Evolutionary conservation across 495 filamentous ascomycete species (phyloP).

Genomic region (Hypoxylon trugodes): DNA sequence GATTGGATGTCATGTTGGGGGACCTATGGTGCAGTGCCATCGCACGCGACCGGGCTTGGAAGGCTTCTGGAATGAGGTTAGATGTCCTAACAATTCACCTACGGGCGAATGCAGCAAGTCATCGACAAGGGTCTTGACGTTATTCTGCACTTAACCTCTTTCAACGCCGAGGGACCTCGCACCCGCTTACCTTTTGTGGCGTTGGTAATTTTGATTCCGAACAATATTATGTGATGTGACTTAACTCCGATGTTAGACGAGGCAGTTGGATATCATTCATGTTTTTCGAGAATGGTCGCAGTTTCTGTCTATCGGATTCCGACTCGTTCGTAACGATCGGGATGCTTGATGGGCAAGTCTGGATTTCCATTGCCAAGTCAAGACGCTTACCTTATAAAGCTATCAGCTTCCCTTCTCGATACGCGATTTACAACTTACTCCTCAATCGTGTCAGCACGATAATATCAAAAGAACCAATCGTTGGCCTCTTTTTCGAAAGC

Average conservation of each 20-base stretch:
- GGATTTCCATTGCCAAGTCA: background rate
- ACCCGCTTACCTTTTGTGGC: background rate
- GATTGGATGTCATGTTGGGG: constrained; percentile 13
- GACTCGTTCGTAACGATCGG: too few relatives aligned
- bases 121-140: constrained; percentile 7
- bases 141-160: constrained; percentile 15
- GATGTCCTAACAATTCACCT: background rate
- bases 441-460: constrained; percentile 23
- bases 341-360: too few relatives aligned
- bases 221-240: background rate
- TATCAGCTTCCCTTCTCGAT: constrained; percentile 29
- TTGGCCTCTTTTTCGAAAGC: background rate
- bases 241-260: background rate
- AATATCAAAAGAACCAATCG: constrained; percentile 26
- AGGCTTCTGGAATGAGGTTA: constrained; percentile 19
- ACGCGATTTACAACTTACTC: background rate
- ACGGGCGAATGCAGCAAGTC: background rate
- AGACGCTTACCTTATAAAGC: background rate
- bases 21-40: background rate
- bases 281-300: too few relatives aligned
- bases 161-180: constrained; percentile 1
- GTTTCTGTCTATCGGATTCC: too few relatives aligned
- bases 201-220: background rate
- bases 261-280: too few relatives aligned
- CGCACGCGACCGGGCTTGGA: constrained; percentile 6